A percentile compares a stretch with the other conserved stretches of the same genome.
These are phyloP conservation scores for Hypoxylon rubiginosum DNA, from an alignment of 2,329 filamentous ascomycete genomes.

Conservation along the genomic window DNA sequence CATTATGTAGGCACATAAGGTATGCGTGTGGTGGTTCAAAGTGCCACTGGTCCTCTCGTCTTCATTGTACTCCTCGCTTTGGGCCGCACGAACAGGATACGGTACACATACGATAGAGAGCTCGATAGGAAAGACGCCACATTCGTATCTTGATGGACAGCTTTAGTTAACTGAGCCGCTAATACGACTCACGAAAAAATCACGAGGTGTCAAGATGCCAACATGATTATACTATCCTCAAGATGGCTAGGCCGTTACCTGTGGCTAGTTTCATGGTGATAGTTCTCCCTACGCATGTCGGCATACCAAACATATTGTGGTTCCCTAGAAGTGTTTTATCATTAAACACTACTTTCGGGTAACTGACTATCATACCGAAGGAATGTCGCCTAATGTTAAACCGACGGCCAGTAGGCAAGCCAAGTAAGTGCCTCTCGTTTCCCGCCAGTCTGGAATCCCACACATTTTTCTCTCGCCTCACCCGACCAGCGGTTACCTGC, in stretches of 20 bases:
- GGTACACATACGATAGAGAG: neutral
- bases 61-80: neutral
- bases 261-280: neutral
- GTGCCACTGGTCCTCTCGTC: neutral
- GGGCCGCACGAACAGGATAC: neutral
- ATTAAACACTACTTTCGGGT: conserved; percentile 7
- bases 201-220: neutral
- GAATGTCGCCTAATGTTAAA: conserved; percentile 25
- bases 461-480: neutral
- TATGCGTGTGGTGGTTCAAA: neutral
- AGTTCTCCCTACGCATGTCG: neutral
- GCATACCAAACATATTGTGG: neutral
- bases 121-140: neutral
- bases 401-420: conserved; percentile 23
- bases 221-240: neutral
- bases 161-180: neutral
- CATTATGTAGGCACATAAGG: too few species aligned
- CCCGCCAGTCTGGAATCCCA: conserved; percentile 10
- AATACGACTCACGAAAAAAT: neutral
- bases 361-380: conserved; percentile 36
- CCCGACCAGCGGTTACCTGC: conserved; percentile 10
- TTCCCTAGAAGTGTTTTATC: conserved; percentile 4
- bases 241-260: neutral
- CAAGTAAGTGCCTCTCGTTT: conserved; percentile 3
- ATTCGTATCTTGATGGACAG: neutral